Base-by-base conservation (phyloP, 805 yeast genomes). In the Cyberlindnera subsufficiens region DNA sequence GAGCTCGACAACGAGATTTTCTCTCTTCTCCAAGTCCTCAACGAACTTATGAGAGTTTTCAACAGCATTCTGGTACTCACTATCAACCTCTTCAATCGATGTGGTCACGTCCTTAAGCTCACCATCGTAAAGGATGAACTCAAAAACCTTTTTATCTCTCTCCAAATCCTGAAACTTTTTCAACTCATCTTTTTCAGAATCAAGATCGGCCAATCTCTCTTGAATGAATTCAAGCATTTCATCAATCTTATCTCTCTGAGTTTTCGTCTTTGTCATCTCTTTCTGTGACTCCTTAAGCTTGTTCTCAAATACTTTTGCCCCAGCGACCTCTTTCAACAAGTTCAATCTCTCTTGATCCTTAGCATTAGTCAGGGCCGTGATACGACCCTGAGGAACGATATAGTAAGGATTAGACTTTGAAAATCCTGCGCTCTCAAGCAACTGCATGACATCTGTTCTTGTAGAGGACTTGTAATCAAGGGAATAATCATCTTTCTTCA, bases 321-420 rank as follows among this genome's bases (percentile, higher is more conserved):
- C 99, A 27, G 96, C 93, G 30, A 91, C 96, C 56, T 89, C 96
- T 52, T 91, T 89, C 52, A 93, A 67, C 32, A 90, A 66, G 30
- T 76, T 73, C 40, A 91, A 69, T 47, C 97, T 75, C 57, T 90
- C 96, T 3, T 76, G 58, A 58, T 89, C 96, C 53, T 86, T 86
- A 0, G 96, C 91, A 57, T 88, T 88, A 0, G 98, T 91, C 45
- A 93, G 69, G 0, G 86, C 74, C 1, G 96, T 84, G 53, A 93
- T 87, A 53, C 86, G 74, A 17, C 99, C 99, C 64, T 93, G 99
- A 0, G 99, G 98, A 5, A 93, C 98, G 52, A 93, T 91, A 60
- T 91, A 91, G 63, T 90, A 91, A 1, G 97, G 96, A 50, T 89
- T 90, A 6, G 88, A 79, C 47, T 85, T 74, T 0, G 96, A 85